These are phyloP conservation scores for Colletotrichum ledebouriae DNA, from an alignment of 2,329 filamentous ascomycete genomes.

Conservation along the genomic window DNA sequence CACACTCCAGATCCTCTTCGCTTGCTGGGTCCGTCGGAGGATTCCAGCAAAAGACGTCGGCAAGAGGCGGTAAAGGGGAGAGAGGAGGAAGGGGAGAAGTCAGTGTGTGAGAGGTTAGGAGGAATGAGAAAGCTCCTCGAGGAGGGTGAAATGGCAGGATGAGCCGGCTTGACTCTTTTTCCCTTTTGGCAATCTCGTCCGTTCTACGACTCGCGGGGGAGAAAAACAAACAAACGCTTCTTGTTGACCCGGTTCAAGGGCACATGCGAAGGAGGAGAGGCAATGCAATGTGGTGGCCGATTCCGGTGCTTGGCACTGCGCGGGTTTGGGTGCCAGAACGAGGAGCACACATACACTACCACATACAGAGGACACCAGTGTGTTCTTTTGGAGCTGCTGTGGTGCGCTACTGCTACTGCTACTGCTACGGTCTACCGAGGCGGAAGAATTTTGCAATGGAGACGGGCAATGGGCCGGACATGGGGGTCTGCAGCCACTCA, in stretches of 20 bases:
- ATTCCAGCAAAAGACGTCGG: constrained; percentile 13
- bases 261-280: constrained; percentile 21
- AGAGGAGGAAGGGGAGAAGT: not conserved
- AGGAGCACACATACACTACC: not conserved
- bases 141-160: constrained; percentile 23
- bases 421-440: not conserved
- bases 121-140: constrained; percentile 12
- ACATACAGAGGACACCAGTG: constrained; percentile 4
- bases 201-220: not conserved
- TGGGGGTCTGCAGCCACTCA: constrained; percentile 33
- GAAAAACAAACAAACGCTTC: not conserved
- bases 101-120: constrained; percentile 19
- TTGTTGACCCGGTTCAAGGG: not conserved
- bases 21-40: constrained; percentile 26
- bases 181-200: not conserved
- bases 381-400: constrained; percentile 5
- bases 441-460: constrained; percentile 39
- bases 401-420: not conserved
- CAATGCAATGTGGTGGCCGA: constrained; percentile 17
- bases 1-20: constrained; percentile 5
- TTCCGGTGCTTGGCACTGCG: constrained; percentile 25
- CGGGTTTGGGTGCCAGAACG: constrained; percentile 22
- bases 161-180: constrained; percentile 25
- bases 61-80: not conserved
- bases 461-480: constrained; percentile 18